These are phyloP conservation scores for Novymonas esmeraldas DNA, from an alignment of 208 protist genomes.

Conservation along the genomic window DNA sequence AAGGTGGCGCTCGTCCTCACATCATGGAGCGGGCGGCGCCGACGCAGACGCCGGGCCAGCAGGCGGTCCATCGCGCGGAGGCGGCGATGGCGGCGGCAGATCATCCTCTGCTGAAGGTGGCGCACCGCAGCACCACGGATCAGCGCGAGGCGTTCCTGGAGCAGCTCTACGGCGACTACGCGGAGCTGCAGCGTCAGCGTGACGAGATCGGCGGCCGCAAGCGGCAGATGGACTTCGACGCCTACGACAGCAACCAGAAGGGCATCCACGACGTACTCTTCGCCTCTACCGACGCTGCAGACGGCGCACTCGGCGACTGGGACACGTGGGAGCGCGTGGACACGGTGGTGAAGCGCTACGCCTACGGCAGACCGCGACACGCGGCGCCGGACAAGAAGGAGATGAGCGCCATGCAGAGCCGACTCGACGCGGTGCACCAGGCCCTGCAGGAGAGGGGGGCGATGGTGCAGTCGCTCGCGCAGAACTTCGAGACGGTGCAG, in stretches of 20 bases:
- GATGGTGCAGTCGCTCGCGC: constrained; percentile 20
- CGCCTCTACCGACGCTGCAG: constrained; percentile 24
- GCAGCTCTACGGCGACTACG: constrained; percentile 72
- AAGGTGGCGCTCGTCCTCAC: too few species aligned
- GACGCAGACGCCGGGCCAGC: not conserved
- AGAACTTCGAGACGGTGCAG: constrained; percentile 32
- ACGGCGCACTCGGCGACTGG: constrained; percentile 65
- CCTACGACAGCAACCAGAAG: constrained; percentile 66
- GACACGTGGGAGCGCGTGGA: constrained; percentile 82
- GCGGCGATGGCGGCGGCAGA: not conserved
- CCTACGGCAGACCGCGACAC: constrained; percentile 49
- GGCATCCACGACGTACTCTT: constrained; percentile 72
- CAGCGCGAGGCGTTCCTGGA: constrained; percentile 71
- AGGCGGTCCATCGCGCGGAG: constrained; percentile 1
- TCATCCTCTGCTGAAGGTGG: not conserved
- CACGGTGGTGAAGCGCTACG: constrained; percentile 68
- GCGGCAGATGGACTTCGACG: constrained; percentile 49
- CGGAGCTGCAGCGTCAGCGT: constrained; percentile 62
- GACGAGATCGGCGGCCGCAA: constrained; percentile 64
- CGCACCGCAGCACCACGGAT: constrained; percentile 39
- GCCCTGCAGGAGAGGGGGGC: constrained; percentile 13
- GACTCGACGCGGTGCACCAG: constrained; percentile 31
- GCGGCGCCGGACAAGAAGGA: constrained; percentile 24
- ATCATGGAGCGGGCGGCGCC: not conserved
- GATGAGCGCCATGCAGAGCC: constrained; percentile 33